Conservation (phyloP, 2,329 filamentous ascomycete species). For the Talaromyces sp. region DNA sequence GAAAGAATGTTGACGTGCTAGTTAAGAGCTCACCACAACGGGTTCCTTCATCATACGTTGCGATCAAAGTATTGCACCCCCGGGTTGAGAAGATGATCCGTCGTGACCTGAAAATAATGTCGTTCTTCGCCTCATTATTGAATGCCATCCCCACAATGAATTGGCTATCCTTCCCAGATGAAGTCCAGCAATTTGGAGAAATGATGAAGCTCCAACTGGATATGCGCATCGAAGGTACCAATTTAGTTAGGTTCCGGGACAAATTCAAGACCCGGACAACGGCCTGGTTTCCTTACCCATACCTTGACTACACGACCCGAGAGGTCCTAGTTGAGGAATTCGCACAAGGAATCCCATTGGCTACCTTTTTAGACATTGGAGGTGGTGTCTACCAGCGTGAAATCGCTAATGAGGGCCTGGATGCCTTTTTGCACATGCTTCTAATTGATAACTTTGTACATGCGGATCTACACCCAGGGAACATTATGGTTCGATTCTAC, state of each 20-base stretch:
- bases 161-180: conserved; percentile 94
- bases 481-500: conserved; percentile 99
- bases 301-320: conserved; percentile 87
- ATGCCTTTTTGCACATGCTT: conserved; percentile 95
- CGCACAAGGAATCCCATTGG: conserved; percentile 87
- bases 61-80: conserved; percentile 93
- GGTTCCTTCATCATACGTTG: conserved; percentile 89
- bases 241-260: conserved; percentile 80
- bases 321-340: conserved; percentile 95
- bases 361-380: conserved; percentile 87
- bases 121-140: conserved; percentile 80
- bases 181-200: conserved; percentile 89
- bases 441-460: conserved; percentile 97
- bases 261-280: conserved; percentile 89
- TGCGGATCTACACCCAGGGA: conserved; percentile 92
- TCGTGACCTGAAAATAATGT: conserved; percentile 93
- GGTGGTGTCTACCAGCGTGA: conserved; percentile 92
- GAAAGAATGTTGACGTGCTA: conserved; percentile 79
- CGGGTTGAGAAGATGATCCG: conserved; percentile 85
- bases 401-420: conserved; percentile 90
- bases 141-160: conserved; percentile 92
- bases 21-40: conserved; percentile 83
- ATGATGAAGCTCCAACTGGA: conserved; percentile 99
- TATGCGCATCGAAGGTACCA: conserved; percentile 89
- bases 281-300: conserved; percentile 96